phyloP scores from a whole-genome alignment of 768 basidiomycete genomes.

The Collybiopsis confluens region DNA sequence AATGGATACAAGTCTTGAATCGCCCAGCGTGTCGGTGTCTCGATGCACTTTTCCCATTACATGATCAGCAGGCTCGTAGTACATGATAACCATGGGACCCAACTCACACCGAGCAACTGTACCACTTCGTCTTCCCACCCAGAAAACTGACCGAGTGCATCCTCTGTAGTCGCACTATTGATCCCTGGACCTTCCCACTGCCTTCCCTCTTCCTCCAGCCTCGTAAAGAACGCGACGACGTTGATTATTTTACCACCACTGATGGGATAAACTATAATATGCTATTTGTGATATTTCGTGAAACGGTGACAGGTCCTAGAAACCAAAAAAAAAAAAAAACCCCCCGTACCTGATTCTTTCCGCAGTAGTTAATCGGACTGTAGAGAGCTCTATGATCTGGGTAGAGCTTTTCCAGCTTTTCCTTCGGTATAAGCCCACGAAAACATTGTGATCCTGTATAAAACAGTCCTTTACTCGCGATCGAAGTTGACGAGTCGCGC shows the following conservation, averaged over 20 bases:
- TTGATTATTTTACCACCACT: constrained; percentile 46
- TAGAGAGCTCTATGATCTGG: constrained; percentile 26
- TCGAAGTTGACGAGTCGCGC: constrained; percentile 12
- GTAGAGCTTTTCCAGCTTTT: constrained; percentile 19
- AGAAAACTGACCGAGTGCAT: constrained; percentile 31
- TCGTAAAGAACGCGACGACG: constrained; percentile 37
- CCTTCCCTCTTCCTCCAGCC: constrained; percentile 31
- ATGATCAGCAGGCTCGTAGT: background rate
- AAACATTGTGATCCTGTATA: constrained; percentile 37
- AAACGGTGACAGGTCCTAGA: too few species aligned
- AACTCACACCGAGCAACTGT: constrained; percentile 38
- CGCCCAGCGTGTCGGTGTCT: constrained; percentile 26
- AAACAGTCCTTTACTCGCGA: constrained; percentile 23
- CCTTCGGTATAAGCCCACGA: constrained; percentile 28
- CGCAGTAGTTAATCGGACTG: constrained; percentile 22
- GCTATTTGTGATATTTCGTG: constrained; percentile 23
- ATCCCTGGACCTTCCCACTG: constrained; percentile 25
- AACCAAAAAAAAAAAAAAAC: too few species aligned
- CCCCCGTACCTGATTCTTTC: constrained; percentile 12
- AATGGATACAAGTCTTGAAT: constrained; percentile 26
- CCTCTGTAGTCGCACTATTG: constrained; percentile 28
- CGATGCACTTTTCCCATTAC: constrained; percentile 8
- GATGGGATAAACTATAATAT: constrained; percentile 47
- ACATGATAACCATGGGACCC: constrained; percentile 7
- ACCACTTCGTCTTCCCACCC: constrained; percentile 46